Evolutionary conservation across 2,329 filamentous ascomycete genomes (phyloP), one percentile per base, ranked within the genome.

Genomic region (Trichoderma simmonsii): DNA sequence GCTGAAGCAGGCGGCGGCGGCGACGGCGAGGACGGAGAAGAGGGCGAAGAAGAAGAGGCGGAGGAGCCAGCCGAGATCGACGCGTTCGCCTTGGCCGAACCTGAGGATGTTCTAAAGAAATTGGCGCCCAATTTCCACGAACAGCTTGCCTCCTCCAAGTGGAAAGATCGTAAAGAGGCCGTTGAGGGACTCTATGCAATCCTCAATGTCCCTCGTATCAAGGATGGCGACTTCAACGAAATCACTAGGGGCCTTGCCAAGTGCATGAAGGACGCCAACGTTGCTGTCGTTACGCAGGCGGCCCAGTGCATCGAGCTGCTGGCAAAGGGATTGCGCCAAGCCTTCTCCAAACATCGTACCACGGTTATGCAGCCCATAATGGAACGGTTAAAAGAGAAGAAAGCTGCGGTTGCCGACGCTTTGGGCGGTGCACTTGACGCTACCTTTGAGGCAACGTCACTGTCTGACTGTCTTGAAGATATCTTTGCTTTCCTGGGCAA

Each of bases 211-310:
- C 94, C 95, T 15, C 89, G 92, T 73, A 97, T 99, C 81, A 97
- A 97, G 81, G 95, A 98, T 76, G 93, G 90, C 7, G 92, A 93
- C 70, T 98, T 94, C 78, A 89, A 91, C 79, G 95, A 98, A 77
- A 87, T 98, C 75, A 90, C 93, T 71, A 89, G 93, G 73, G 91
- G 90, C 4, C 86, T 98, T 70, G 95, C 96, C 59, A 99, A 98
- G 82, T 94, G 90, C 77, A 99, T 99, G 96, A 99, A 99, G 82
- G 97, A 99, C 77, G 96, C 97, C 77, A 99, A 99, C 79, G 92
- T 99, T 76, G 92, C 93, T 6, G 96, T 98, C 63, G 96, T 98
- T 24, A 96, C 92, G 2, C 91, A 96, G 75, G 95, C 97, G 6
- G 96, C 95, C 3, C 95, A 97, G 77, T 97, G 95, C 81, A 92